Evolutionary conservation across 1,284 basidiomycete genomes (phyloP).

Genomic region (Papiliotrema fonsecae): DNA sequence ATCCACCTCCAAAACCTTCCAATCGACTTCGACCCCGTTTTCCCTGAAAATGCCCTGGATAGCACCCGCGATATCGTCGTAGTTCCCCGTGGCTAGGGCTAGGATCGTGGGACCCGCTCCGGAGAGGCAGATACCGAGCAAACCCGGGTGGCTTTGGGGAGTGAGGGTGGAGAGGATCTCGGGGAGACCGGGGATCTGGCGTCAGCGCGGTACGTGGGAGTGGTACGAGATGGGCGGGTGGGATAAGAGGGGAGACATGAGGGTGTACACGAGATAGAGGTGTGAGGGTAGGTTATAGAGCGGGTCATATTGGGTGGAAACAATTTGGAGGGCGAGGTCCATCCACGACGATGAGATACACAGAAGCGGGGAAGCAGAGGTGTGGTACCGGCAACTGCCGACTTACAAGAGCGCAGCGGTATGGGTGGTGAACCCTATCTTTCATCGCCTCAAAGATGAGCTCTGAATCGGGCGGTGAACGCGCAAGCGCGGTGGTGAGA

Average conservation of each 20-base stretch:
- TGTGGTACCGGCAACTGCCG: no score
- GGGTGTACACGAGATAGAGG: neutral
- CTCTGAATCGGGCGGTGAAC: constrained; percentile 83
- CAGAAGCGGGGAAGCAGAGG: no score
- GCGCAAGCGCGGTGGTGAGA: constrained; percentile 89
- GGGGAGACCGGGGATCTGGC: constrained; percentile 87
- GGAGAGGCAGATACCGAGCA: constrained; percentile 94
- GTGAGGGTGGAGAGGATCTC: constrained; percentile 85
- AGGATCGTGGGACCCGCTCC: constrained; percentile 97
- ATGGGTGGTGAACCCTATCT: constrained; percentile 95
- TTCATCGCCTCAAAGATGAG: constrained; percentile 99
- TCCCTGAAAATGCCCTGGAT: constrained; percentile 68
- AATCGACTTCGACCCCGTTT: constrained; percentile 66
- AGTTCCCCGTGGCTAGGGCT: constrained; percentile 83
- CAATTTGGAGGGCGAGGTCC: no score
- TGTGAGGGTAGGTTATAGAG: neutral
- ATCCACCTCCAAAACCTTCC: constrained; percentile 48
- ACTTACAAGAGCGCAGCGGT: constrained; percentile 70
- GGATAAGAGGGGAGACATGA: neutral
- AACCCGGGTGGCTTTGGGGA: constrained; percentile 80
- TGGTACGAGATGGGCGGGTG: neutral
- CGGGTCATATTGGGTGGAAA: no score
- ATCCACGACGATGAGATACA: no score
- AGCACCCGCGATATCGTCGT: constrained; percentile 74
- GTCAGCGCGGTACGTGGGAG: neutral